Evolutionary conservation across 2,329 filamentous ascomycete genomes (phyloP).

Genomic region (Neoarthrinium moseri): DNA sequence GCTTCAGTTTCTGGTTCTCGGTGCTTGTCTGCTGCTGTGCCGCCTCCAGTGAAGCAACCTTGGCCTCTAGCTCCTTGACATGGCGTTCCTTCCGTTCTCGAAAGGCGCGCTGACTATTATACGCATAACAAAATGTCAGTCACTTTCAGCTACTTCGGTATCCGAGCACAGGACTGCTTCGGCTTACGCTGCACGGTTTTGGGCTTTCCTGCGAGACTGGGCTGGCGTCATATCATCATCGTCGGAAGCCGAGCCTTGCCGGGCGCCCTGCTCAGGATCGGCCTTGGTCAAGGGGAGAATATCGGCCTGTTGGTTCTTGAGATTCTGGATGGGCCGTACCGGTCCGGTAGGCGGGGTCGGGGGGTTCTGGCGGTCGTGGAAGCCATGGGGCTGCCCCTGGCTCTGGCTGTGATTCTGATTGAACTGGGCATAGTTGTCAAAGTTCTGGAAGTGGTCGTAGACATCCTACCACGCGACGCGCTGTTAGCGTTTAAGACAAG

Average conservation of each 20-base stretch:
- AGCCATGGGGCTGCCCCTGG: constrained; percentile 17
- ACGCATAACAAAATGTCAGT: constrained; percentile 5
- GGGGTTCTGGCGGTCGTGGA: constrained; percentile 49
- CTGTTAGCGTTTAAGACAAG: constrained; percentile 10
- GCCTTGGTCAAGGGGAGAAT: constrained; percentile 34
- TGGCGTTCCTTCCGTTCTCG: constrained; percentile 94
- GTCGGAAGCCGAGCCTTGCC: constrained; percentile 50
- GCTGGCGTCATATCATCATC: constrained; percentile 56
- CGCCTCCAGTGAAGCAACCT: constrained; percentile 75
- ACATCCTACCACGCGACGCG: constrained; percentile 43
- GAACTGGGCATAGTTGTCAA: constrained; percentile 45
- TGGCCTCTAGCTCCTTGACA: constrained; percentile 88
- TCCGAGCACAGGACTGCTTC: neutral
- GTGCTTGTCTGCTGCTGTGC: constrained; percentile 69
- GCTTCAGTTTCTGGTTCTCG: constrained; percentile 85
- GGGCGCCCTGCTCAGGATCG: constrained; percentile 37
- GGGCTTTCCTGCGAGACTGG: constrained; percentile 58
- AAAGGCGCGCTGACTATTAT: constrained; percentile 84
- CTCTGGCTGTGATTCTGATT: constrained; percentile 27
- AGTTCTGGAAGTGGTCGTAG: constrained; percentile 47
- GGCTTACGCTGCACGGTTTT: constrained; percentile 62
- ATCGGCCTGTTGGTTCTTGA: constrained; percentile 26
- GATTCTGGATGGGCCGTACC: constrained; percentile 22
- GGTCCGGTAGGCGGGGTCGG: constrained; percentile 50
- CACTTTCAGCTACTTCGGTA: neutral